These are phyloP conservation scores for Neonectria ditissima DNA, from an alignment of 2,329 filamentous ascomycete genomes.

Conservation along the genomic window DNA sequence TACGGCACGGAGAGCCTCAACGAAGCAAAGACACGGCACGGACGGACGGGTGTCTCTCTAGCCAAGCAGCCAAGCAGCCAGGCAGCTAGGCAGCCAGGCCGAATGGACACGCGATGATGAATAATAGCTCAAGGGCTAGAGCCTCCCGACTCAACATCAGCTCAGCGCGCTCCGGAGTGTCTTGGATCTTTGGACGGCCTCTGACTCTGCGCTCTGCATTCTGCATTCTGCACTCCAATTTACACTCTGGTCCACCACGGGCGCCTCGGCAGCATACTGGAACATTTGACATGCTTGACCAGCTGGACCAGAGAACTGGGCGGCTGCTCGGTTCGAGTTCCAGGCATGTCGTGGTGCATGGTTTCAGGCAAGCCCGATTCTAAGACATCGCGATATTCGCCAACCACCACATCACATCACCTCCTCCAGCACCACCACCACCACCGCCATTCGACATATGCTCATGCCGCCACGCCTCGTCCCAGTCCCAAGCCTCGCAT, in stretches of 20 bases:
- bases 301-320: slow-evolving; percentile 9
- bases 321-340: slow-evolving; percentile 12
- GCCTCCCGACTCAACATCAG: slow-evolving; percentile 16
- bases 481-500: slow-evolving; percentile 14
- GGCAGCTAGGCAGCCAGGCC: too few relatives aligned
- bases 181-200: background rate
- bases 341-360: slow-evolving; percentile 10
- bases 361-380: slow-evolving; percentile 29
- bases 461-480: background rate
- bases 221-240: too few relatives aligned
- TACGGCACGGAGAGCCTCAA: slow-evolving; percentile 9
- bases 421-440: slow-evolving; percentile 17
- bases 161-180: slow-evolving; percentile 3
- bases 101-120: slow-evolving; percentile 15
- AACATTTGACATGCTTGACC: background rate
- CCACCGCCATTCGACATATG: slow-evolving; percentile 1
- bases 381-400: slow-evolving; percentile 34
- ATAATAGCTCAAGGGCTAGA: slow-evolving; percentile 16
- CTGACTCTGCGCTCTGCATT: too few relatives aligned
- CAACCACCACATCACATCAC: slow-evolving; percentile 15
- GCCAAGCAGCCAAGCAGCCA: too few relatives aligned
- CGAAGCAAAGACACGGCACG: background rate
- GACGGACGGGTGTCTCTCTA: background rate
- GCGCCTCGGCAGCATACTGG: slow-evolving; percentile 6
- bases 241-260: too few relatives aligned